A percentile compares a stretch with the other conserved stretches of the same genome.
These are phyloP conservation scores for Pouteria campechiana DNA, from an alignment of 179 eudicot species.

Conservation along the genomic window DNA sequence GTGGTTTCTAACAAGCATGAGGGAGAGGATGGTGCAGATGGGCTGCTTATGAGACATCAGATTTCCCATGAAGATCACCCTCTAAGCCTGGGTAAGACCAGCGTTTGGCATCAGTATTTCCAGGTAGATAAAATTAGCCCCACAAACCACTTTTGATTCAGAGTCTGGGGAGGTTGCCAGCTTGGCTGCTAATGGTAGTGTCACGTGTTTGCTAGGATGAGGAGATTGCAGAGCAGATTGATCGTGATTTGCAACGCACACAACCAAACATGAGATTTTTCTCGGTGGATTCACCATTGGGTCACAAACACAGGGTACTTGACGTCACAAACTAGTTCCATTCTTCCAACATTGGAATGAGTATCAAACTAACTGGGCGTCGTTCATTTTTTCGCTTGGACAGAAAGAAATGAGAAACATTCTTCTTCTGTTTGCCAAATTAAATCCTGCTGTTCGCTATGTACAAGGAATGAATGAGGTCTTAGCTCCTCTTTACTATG, in stretches of 20 bases:
- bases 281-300: slow-evolving; percentile 31
- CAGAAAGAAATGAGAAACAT: slow-evolving; percentile 70
- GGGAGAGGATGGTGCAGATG: slow-evolving; percentile 17
- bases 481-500: slow-evolving; percentile 52
- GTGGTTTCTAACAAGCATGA: slow-evolving; percentile 4
- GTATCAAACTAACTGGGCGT: background rate
- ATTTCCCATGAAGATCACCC: slow-evolving; percentile 60
- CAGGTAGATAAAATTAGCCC: slow-evolving; percentile 21
- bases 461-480: slow-evolving; percentile 89
- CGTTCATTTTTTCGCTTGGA: background rate
- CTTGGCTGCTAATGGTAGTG: background rate
- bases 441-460: slow-evolving; percentile 60
- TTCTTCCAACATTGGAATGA: background rate
- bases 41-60: slow-evolving; percentile 31
- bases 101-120: slow-evolving; percentile 52
- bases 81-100: slow-evolving; percentile 38
- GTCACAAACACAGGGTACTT: slow-evolving; percentile 37
- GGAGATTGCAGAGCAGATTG: slow-evolving; percentile 71
- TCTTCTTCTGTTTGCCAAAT: slow-evolving; percentile 63
- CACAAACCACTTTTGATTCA: background rate
- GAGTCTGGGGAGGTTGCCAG: background rate
- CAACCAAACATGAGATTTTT: slow-evolving; percentile 60
- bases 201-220: slow-evolving; percentile 36
- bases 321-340: background rate
- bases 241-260: slow-evolving; percentile 61